Conservation (phyloP, 495 filamentous ascomycete species). For the Trichoderma gamsii region DNA sequence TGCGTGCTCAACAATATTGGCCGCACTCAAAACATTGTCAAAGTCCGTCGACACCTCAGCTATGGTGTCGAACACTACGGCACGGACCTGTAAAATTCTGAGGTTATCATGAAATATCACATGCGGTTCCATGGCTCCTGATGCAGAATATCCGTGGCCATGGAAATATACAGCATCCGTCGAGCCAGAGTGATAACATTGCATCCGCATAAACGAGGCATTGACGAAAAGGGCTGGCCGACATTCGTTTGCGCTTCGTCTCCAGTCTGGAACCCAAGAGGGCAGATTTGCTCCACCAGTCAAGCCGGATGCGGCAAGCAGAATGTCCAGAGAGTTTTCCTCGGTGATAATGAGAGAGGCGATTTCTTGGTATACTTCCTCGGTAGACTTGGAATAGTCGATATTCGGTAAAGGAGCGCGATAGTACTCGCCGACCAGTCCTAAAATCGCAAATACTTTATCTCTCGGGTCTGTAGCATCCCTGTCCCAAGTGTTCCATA, state of each 20-base stretch:
- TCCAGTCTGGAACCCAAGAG: neutral
- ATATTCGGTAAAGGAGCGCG: neutral
- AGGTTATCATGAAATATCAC: neutral
- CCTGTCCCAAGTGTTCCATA: neutral
- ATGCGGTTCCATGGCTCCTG: neutral
- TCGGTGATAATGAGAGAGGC: neutral
- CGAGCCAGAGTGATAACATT: neutral
- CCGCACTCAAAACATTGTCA: neutral
- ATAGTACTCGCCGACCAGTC: neutral
- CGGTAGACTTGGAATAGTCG: neutral
- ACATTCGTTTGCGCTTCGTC: neutral
- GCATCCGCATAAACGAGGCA: neutral
- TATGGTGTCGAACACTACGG: neutral
- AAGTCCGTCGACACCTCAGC: neutral
- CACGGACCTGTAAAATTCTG: neutral
- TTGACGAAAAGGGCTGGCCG: neutral
- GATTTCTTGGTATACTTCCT: neutral
- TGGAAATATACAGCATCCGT: neutral
- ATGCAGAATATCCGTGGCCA: neutral
- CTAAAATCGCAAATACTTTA: neutral
- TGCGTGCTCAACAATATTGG: neutral
- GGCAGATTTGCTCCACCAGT: neutral
- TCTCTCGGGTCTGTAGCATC: neutral
- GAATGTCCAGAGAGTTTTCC: neutral
- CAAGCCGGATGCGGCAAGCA: neutral